Base-by-base conservation (phyloP, 352 stramenopile species). In the Phytophthora pluvialis region DNA sequence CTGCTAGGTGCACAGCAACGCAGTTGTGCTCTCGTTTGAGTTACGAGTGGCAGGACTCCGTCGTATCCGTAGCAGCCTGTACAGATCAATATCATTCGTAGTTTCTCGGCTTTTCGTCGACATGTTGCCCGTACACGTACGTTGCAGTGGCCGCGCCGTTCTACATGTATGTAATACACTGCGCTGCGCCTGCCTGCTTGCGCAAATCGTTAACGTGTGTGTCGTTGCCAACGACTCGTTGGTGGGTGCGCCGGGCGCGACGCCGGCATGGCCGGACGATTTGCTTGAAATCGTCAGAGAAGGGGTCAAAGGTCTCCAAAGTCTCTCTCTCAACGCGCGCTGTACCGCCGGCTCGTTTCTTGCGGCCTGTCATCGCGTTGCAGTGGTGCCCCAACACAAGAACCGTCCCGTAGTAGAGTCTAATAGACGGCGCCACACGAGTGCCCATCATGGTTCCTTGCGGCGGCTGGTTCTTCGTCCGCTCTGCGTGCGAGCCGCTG, bases 291-390 rank as follows among this genome's bases (percentile, higher is more conserved):
- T 0, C 35, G 18, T 33, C 29, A 68, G 51, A 68, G 39, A 68
- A 47, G 32, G 29, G 50, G 33, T 5, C 29, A 7, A 57, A 38
- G 44, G 38, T 48, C 60, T 59, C 52, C n/a, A 31, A 35, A 42
- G 46, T 57, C 33, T 60, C 56, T 36, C 25, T 3, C 26, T 25
- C 15, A 12, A 45, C 32, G 18, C 25, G 26, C 12, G 21, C 4
- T 38, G 35, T 58, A 63, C 44, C 60, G 45, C 45, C 53, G 55
- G 11, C 63, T 62, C 43, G 63, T 65, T 65, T 71, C 63, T 71
- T 49, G 49, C 25, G 42, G 35, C 31, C 51, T 57, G 60, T 68
- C 60, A 68, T 68, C 44, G 42, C 21, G 35, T 60, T 67, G 48
- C 47, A 60, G 40, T 65, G 16, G 35, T 47, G 60, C 31, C 45